Conservation (phyloP, 306 rosid species). For the Cucurbita maxima region DNA sequence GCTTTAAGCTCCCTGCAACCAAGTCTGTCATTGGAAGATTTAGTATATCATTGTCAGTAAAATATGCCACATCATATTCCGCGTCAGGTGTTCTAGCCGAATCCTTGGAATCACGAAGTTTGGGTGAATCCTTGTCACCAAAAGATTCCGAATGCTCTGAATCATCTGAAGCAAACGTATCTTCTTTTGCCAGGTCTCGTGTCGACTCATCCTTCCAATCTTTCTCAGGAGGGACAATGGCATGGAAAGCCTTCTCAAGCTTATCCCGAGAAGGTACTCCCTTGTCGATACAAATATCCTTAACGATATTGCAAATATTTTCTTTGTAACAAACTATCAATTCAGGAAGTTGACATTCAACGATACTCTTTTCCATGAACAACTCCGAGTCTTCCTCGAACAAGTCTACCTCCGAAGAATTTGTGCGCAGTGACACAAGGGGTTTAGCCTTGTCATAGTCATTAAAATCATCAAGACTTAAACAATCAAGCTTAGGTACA, state of each 20-base stretch:
- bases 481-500: background rate
- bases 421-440: slow-evolving; percentile 17
- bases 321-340: slow-evolving; percentile 42
- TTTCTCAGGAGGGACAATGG: slow-evolving; percentile 14
- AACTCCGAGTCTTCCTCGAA: slow-evolving; percentile 20
- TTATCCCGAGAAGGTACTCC: slow-evolving; percentile 38
- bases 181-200: slow-evolving; percentile 12
- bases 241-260: slow-evolving; percentile 21
- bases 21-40: slow-evolving; percentile 11
- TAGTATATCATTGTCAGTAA: slow-evolving; percentile 12
- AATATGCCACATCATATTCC: slow-evolving; percentile 6
- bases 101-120: slow-evolving; percentile 15
- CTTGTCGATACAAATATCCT: slow-evolving; percentile 75
- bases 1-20: slow-evolving; percentile 2
- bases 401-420: slow-evolving; percentile 25
- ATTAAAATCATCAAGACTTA: slow-evolving; percentile 14
- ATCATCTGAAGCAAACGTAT: slow-evolving; percentile 12
- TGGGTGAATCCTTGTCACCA: slow-evolving; percentile 1
- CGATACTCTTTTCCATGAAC: slow-evolving; percentile 37
- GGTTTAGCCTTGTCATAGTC: slow-evolving; percentile 14
- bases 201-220: slow-evolving; percentile 2
- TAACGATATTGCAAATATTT: slow-evolving; percentile 34
- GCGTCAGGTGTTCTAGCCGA: slow-evolving; percentile 10
- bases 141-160: slow-evolving; percentile 11
- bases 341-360: slow-evolving; percentile 51